A percentile compares a stretch with the other conserved stretches of the same genome.
Evolutionary conservation across 306 rosid genomes (phyloP).

Genomic region (Begonia masoniana): DNA sequence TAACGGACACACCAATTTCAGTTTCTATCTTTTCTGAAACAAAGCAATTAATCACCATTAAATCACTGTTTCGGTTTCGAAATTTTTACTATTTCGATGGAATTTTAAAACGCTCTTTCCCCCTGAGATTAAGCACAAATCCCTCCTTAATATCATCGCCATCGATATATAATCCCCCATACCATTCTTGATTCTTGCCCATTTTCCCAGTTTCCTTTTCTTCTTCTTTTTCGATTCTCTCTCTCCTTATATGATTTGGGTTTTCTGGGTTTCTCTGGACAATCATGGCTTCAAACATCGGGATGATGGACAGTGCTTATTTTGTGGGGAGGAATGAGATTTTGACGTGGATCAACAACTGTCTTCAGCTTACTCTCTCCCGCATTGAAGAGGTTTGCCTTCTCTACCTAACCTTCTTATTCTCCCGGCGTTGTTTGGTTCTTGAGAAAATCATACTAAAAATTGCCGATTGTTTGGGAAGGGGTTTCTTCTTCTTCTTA

Average conservation of each 20-base stretch:
- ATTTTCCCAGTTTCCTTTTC: background rate
- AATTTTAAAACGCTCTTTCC: slow-evolving; percentile 4
- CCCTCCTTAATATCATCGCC: slow-evolving; percentile 8
- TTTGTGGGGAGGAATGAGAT: slow-evolving; percentile 95
- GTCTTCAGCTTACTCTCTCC: slow-evolving; percentile 76
- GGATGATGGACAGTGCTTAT: slow-evolving; percentile 91
- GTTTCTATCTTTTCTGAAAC: background rate
- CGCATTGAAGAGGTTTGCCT: slow-evolving; percentile 72
- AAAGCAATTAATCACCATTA: slow-evolving; percentile 7
- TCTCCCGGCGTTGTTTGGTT: background rate
- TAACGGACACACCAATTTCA: too few relatives aligned
- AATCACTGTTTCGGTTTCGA: slow-evolving; percentile 6
- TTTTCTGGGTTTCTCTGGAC: slow-evolving; percentile 6
- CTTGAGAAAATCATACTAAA: background rate
- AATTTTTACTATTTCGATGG: background rate
- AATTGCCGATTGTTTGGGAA: background rate
- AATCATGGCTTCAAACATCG: slow-evolving; percentile 74
- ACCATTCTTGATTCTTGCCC: background rate
- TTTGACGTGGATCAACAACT: slow-evolving; percentile 79
- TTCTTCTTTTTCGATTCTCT: slow-evolving; percentile 2
- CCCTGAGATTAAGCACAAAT: slow-evolving; percentile 5
- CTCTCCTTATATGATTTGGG: slow-evolving; percentile 9
- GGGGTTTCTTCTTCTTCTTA: background rate
- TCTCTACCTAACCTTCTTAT: background rate
- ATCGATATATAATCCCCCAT: background rate